A percentile compares a stretch with the other conserved stretches of the same genome.
Evolutionary conservation across 257 asterid species (phyloP).

Genomic region (Solanum medicagineum): DNA sequence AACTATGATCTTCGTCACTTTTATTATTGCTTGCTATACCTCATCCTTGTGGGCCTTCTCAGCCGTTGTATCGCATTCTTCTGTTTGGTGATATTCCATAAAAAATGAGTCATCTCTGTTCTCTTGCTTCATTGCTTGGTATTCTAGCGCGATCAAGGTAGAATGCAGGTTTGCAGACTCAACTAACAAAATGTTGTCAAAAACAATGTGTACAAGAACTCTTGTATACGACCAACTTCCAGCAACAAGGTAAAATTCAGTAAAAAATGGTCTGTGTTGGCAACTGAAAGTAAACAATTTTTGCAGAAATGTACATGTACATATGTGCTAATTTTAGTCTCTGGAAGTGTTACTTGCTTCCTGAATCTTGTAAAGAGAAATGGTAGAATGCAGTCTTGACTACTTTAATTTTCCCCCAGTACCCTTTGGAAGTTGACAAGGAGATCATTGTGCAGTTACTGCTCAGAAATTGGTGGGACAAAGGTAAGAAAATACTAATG

Average conservation of each 20-base stretch:
- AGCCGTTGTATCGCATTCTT: conserved; percentile 62
- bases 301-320: background rate
- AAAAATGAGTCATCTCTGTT: conserved; percentile 26
- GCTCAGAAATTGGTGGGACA: background rate
- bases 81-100: conserved; percentile 79
- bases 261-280: background rate
- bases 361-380: background rate
- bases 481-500: background rate
- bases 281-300: background rate
- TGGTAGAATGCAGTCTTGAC: background rate
- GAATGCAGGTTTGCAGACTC: background rate
- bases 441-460: background rate
- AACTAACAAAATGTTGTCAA: background rate
- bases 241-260: background rate
- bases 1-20: conserved; percentile 43
- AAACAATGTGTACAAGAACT: background rate
- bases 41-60: conserved; percentile 44
- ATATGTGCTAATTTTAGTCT: background rate
- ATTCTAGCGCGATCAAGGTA: background rate
- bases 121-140: background rate
- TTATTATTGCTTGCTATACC: conserved; percentile 49
- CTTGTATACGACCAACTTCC: background rate
- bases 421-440: background rate
- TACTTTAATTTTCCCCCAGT: background rate
- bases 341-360: background rate